Evolutionary conservation across 305 asterid genomes (phyloP).

Genomic region (Andrographis paniculata): DNA sequence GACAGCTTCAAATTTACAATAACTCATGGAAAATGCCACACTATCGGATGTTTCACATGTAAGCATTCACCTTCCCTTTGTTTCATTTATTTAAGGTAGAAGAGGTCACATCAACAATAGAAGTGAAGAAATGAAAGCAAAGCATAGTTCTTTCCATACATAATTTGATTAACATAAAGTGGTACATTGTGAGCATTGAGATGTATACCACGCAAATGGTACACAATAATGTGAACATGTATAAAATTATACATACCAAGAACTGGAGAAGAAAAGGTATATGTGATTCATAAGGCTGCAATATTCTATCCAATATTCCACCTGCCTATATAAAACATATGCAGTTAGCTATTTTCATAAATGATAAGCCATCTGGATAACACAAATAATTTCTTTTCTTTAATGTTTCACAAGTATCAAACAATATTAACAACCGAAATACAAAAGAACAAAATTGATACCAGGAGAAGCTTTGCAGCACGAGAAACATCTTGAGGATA

Average conservation of each 20-base stretch:
- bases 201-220: conserved; percentile 2
- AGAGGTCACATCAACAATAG: no score
- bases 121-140: no score
- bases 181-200: conserved; percentile 10
- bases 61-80: no score
- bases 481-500: conserved; percentile 90
- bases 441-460: conserved; percentile 25
- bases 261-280: conserved; percentile 96
- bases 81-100: no score
- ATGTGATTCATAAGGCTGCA: conserved; percentile 96
- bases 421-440: conserved; percentile 13
- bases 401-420: conserved; percentile 11
- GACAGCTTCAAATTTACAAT: no score
- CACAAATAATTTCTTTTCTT: no score
- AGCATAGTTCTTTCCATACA: no score
- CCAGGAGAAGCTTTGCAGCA: conserved; percentile 88
- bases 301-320: conserved; percentile 49
- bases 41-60: no score
- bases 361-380: background rate
- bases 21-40: no score
- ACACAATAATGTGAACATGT: background rate
- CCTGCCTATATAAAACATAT: conserved; percentile 53
- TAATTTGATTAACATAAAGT: conserved; percentile 11
- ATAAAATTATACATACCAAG: conserved; percentile 42
- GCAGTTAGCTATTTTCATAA: conserved; percentile 5